Base-by-base conservation (phyloP, 257 asterid genomes). In the Rubia yunnanensis region DNA sequence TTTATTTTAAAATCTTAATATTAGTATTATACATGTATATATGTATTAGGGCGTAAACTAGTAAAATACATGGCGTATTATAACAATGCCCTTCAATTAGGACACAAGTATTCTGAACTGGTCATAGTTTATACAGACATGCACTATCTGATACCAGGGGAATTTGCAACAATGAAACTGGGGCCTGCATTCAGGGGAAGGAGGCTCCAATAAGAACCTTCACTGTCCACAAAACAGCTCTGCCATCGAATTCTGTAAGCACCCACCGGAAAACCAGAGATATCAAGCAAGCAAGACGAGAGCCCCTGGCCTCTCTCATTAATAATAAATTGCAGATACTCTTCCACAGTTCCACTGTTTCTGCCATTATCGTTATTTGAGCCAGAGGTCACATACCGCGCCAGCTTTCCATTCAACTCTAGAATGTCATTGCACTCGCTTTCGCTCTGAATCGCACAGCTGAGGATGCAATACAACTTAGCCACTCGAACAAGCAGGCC, bases 281-380 rank as follows among this genome's bases (percentile, higher is more conserved):
- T 74, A 57, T 90, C 92, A 27, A 90, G 90, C 80, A 86, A 81
- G 79, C 96, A 83, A 63, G 90, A 72, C n/a, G 92, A 80, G 70
- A 94, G 83, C 66, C 99, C 97, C 72, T 85, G 97, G 58, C 92
- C 80, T 24, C 78, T 73, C 64, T 73, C 75, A 26, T 81, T 83
- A 20, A 78, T 77, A 39, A 82, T 81, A 66, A 94, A 90, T 63
- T 74, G 58, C 20, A 81, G 73, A 59, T 77, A 88, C 64, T 68
- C 80, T 50, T 69, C 77, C 67, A 70, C 82, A 46, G 52, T 44
- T 44, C 67, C 63, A 18, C 60, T 36, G 39, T 38, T 73, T 65
- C 63, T 35, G 65, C 57, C 17, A 64, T 28, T 56, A 5, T 70
- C 31, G 54, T 66, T 72, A 53, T 63, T 62, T 49, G 81, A 72